Evolutionary conservation across 495 filamentous ascomycete genomes (phyloP), one percentile per base, ranked within the genome.

Genomic region (Neurospora sublineolata): DNA sequence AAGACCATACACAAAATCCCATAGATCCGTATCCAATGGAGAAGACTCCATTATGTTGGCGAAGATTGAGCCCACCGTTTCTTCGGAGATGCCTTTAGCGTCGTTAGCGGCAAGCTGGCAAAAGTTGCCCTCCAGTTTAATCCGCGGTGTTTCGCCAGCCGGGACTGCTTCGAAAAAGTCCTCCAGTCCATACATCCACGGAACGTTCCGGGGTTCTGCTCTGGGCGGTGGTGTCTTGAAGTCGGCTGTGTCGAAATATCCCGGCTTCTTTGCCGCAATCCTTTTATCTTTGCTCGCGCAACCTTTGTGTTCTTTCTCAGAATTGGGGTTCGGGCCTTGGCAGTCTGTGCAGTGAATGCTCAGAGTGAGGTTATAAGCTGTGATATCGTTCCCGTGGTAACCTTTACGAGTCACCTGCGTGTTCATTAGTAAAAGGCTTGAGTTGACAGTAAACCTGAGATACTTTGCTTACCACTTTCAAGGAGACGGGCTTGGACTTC

Each of bases 301-400:
- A 3, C 0, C 16, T 18, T 41, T 18, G 11, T 41, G 14, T 7
- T 18, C 16, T 5, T 41, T 14, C 2, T 18, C 3, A 6, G 16
- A 1, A 18, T 41, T 42, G 14, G 40, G 40, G 40, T 7, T 42
- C 11, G 12, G 18, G 40, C 40, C 16, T 42, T 42, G 0, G 16
- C 5, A 42, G 16, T 42, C 40, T 7, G 16, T 44, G 38, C 38
- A 40, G 38, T 2, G 1, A 6, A 40, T 5, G 12, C 12, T 40
- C 4, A 40, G 0, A 40, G 1, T 0, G 38, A 40, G 38, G 38
- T 40, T 40, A 2, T 40, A 40, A 16, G 4, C 38, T 5, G 3
- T 40, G 4, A 40, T 40, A 1, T 6, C 12, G 9, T 0, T 14
- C 3, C 0, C 12, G 2, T 0, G 0, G 38, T 2, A 0, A 40